Evolutionary conservation across 768 basidiomycete species (phyloP), one percentile per base, ranked within the genome.

Genomic region (Candolleomyces efflorescens): DNA sequence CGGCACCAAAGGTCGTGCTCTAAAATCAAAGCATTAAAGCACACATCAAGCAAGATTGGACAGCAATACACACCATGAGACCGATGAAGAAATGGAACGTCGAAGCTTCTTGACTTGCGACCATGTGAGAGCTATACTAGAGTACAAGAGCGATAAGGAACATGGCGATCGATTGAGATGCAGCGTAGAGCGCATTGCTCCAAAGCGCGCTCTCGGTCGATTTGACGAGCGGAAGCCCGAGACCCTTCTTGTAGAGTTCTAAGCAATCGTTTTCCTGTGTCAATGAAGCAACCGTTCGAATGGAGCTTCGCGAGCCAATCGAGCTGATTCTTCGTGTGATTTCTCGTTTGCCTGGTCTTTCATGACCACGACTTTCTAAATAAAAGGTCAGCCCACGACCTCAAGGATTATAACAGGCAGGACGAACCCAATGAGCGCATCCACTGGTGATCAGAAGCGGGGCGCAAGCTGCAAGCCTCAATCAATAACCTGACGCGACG

Each of bases 251-350:
- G 70, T 88, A 89, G 2, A 78, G 64, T 13, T 71, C 63, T 47
- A 76, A 73, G 65, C 87, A 88, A 58, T 90, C 87, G 18, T 82
- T 77, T 66, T 94, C 92, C 15, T 91, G 78, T 2, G 89, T 92
- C n/a, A 94, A 73, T 1, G 83, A 78, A 1, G 92, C 90, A 26
- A 94, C 92, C 2, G 92, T 97, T 32, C 91, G 83, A 63, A 98
- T 95, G 11, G 95, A 81, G 10, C 92, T 70, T 98, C 95, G 63
- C 92, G 94, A 43, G 94, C 94, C 22, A 94, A 68, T 58, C 95
- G 93, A 3, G 94, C 91, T 24, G 90, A 92, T 4, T 71, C 71
- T 63, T 87, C 90, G 66, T 98, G 92, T 0, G 85, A 76, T 63
- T 79, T 78, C 73, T 92, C 92, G 77, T 92, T 94, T 61, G 76